A percentile compares a stretch with the other conserved stretches of the same genome.
Evolutionary conservation across 345 rosid genomes (phyloP).

Genomic region (Brassica juncea): DNA sequence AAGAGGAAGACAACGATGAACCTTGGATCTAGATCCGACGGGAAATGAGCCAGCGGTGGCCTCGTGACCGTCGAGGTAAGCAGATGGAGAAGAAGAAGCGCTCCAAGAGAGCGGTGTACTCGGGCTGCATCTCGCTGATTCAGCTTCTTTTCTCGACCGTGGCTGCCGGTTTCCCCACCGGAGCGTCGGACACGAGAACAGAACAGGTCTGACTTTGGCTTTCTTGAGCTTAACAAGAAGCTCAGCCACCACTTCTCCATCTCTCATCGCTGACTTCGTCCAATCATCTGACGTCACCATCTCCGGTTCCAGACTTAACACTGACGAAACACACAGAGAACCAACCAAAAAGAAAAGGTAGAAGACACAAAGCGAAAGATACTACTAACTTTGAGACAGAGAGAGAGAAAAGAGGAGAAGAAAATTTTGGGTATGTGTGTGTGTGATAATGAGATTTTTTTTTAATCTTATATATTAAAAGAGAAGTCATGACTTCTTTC

Average conservation of each 20-base stretch:
- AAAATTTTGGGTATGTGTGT: not conserved
- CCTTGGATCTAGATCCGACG: conserved; percentile 77
- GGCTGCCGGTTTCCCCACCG: conserved; percentile 70
- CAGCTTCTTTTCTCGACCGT: conserved; percentile 51
- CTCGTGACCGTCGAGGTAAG: conserved; percentile 62
- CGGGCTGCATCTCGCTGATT: conserved; percentile 57
- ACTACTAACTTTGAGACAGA: conserved; percentile 20
- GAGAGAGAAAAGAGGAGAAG: not conserved
- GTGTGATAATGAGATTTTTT: conserved; percentile 31
- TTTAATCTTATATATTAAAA: too few relatives aligned
- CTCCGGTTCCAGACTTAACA: conserved; percentile 9
- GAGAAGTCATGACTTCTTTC: too few relatives aligned
- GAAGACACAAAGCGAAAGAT: conserved; percentile 18
- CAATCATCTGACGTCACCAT: conserved; percentile 59
- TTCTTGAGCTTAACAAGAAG: conserved; percentile 57
- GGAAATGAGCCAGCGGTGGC: conserved; percentile 47
- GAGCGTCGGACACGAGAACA: conserved; percentile 37
- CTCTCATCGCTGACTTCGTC: conserved; percentile 73
- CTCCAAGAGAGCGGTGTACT: conserved; percentile 81
- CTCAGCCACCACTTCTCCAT: conserved; percentile 71
- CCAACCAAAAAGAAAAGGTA: not conserved
- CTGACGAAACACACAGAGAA: not conserved
- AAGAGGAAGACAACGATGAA: conserved; percentile 13
- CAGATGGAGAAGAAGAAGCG: conserved; percentile 60
- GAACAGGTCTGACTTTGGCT: conserved; percentile 39